Evolutionary conservation across 1,139 yeast genomes (phyloP), one percentile per base, ranked within the genome.

Genomic region (Blastobotrys persicus): DNA sequence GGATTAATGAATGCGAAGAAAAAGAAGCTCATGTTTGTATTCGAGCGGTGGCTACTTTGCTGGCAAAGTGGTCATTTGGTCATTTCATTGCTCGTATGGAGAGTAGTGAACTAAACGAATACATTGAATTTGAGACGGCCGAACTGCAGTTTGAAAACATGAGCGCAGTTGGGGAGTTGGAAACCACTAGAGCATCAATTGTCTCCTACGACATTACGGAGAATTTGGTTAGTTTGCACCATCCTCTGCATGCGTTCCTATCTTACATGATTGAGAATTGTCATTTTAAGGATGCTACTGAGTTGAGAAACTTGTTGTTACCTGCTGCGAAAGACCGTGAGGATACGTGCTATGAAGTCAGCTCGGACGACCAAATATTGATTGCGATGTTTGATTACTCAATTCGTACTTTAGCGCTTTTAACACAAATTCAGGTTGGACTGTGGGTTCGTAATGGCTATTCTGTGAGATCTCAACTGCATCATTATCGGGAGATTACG

Each of bases 371-470:
- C 13, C 58, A 56, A 17, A 45, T 55, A 17, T 48, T 58, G 26
- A 23, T 66, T 19, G 66, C 75, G 3, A 63, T 83, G 4, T 80
- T 83, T 56, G 96, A 88, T 54, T 85, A 85, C 55, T 85, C 97
- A 0, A 68, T 92, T 18, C 75, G 95, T 51, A 85, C 92, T 0
- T 65, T 88, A 31, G 95, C 86, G 0, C 69, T 87, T 17, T 74
- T 84, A 5, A 75, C 91, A 0, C 97, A 92, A 63, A 81, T 89
- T 13, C 79, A 81, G 42, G 76, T 80, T 1, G 95, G 96, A 0
- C 79, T 85, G 54, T 92, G 98, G 98, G 88, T 92, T 2, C 78
- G 98, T 64, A 92, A 92, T 63, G 91, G 91, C 0, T 77, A 80
- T 54, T 84, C 92, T 41, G 81, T 88, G 11, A 76, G 86, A 46